Conservation (phyloP, 495 filamentous ascomycete species). For the Aspergillus hancockii region DNA sequence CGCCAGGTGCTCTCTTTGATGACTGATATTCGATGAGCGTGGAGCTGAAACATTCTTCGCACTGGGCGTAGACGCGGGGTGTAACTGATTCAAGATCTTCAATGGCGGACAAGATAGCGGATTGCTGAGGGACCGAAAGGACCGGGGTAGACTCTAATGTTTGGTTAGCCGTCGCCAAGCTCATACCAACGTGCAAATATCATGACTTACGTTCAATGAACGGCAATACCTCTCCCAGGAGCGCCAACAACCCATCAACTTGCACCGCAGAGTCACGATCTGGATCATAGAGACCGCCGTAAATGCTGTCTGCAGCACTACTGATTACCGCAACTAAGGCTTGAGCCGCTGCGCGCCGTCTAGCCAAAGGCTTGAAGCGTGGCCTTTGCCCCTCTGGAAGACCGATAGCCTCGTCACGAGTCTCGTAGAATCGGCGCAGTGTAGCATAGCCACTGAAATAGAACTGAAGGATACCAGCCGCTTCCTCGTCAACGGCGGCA, state of each 20-base stretch:
- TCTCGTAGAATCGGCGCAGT: conserved; percentile 81
- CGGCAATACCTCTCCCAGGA: conserved; percentile 79
- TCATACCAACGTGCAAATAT: neutral
- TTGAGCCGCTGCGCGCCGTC: conserved; percentile 66
- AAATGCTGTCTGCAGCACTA: conserved; percentile 84
- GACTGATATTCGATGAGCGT: conserved; percentile 49
- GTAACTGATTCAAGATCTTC: conserved; percentile 82
- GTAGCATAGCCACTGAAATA: conserved; percentile 90
- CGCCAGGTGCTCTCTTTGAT: conserved; percentile 45
- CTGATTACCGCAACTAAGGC: conserved; percentile 76
- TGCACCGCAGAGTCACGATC: conserved; percentile 74
- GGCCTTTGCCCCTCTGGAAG: conserved; percentile 41
- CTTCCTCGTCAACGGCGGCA: conserved; percentile 68
- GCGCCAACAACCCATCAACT: conserved; percentile 79
- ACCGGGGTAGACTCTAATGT: conserved; percentile 38
- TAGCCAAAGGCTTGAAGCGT: conserved; percentile 47
- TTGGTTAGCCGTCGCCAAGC: conserved; percentile 10
- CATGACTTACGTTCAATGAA: conserved; percentile 63
- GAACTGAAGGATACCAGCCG: conserved; percentile 74
- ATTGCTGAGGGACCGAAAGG: conserved; percentile 62
- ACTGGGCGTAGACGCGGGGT: conserved; percentile 64
- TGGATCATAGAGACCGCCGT: conserved; percentile 82
- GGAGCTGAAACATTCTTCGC: conserved; percentile 66
- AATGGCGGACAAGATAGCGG: conserved; percentile 72
- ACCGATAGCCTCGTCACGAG: conserved; percentile 65